Conservation (phyloP, 208 protist species). For the Leishmania turanica region DNA sequence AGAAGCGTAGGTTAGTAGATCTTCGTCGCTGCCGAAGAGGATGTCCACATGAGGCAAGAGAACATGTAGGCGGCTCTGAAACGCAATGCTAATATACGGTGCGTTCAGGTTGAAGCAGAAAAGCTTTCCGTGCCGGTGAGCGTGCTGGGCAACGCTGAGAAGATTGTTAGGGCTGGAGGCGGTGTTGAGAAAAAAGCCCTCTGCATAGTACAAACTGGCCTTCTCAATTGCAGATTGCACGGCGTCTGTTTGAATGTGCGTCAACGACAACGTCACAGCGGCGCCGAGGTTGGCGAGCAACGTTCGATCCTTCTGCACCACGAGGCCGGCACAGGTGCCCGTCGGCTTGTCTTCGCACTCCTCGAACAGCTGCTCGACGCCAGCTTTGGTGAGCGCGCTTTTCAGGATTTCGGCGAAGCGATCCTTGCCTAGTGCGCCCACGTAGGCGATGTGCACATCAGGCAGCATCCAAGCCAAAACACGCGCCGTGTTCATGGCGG, state of each 20-base stretch:
- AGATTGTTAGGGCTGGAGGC: slow-evolving; percentile 88
- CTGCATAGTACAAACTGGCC: slow-evolving; percentile 80
- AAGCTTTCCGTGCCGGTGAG: slow-evolving; percentile 85
- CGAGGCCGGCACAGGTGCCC: slow-evolving; percentile 96
- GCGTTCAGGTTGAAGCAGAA: slow-evolving; percentile 96
- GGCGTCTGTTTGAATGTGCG: slow-evolving; percentile 48
- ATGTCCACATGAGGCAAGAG: slow-evolving; percentile 94
- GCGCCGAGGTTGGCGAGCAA: slow-evolving; percentile 96
- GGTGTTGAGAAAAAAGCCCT: slow-evolving; percentile 96
- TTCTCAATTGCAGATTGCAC: slow-evolving; percentile 64
- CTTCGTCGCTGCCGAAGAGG: slow-evolving; percentile 96
- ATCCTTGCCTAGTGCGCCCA: slow-evolving; percentile 95
- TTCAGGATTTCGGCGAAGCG: slow-evolving; percentile 82
- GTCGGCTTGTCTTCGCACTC: slow-evolving; percentile 73
- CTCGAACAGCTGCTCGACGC: slow-evolving; percentile 78
- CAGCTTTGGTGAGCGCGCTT: slow-evolving; percentile 58
- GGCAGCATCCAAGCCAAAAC: slow-evolving; percentile 82
- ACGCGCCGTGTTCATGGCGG: slow-evolving; percentile 97
- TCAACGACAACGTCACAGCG: slow-evolving; percentile 87
- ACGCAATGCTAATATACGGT: slow-evolving; percentile 94
- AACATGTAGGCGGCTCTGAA: slow-evolving; percentile 74
- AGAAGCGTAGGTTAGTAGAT: slow-evolving; percentile 82
- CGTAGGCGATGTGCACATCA: slow-evolving; percentile 42
- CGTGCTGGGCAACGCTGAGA: slow-evolving; percentile 80
- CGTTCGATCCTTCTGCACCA: slow-evolving; percentile 91